phyloP scores from a whole-genome alignment of 129 eudicot genomes.

The Glebionis coronaria region DNA sequence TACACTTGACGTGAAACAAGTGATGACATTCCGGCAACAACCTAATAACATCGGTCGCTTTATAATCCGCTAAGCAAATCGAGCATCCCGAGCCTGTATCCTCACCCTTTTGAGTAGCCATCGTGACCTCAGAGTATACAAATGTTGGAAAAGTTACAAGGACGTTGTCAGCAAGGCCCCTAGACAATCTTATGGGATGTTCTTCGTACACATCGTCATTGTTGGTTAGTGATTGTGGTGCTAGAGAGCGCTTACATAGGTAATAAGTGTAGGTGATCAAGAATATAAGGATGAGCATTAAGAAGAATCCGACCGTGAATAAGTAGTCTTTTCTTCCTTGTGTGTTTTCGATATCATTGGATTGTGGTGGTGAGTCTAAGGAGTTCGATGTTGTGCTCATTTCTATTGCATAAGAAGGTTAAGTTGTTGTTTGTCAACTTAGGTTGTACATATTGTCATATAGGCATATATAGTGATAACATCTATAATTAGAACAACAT shows the following conservation, averaged over 20 bases:
- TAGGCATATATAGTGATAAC: no score
- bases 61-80: conserved; percentile 1
- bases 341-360: background rate
- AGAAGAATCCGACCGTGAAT: background rate
- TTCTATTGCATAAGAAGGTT: no score
- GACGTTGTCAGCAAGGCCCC: background rate
- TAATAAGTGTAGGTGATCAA: background rate
- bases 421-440: no score
- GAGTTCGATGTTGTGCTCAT: no score
- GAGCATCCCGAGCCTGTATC: background rate
- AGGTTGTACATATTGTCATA: no score
- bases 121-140: background rate
- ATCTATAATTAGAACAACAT: no score
- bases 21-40: background rate
- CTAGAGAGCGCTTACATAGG: background rate
- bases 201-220: background rate
- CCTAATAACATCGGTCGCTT: background rate
- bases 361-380: background rate
- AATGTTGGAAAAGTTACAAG: background rate
- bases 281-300: background rate
- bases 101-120: background rate
- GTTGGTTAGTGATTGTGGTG: background rate
- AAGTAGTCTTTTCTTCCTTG: background rate
- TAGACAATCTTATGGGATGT: background rate
- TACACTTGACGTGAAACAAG: background rate